These are phyloP conservation scores for Pichia rugopelliculosa DNA, from an alignment of 805 yeast genomes.

Conservation along the genomic window DNA sequence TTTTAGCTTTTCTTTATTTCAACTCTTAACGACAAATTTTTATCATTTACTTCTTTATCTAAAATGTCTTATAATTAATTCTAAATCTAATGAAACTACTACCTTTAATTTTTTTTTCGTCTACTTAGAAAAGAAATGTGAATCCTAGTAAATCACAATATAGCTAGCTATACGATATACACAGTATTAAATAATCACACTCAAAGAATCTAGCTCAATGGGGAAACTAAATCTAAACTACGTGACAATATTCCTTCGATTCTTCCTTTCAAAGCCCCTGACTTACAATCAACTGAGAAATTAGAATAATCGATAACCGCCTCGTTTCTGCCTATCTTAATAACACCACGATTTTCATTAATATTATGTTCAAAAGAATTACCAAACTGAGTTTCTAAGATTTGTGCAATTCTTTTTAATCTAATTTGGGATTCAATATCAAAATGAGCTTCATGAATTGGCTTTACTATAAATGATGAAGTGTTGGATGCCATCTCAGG, in stretches of 20 bases:
- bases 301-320: slow-evolving; percentile 63
- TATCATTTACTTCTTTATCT: no score
- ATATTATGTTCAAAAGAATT: slow-evolving; percentile 47
- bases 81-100: no score
- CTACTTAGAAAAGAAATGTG: background rate
- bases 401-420: slow-evolving; percentile 47
- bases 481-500: background rate
- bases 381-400: slow-evolving; percentile 85
- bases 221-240: slow-evolving; percentile 77
- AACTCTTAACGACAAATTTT: no score
- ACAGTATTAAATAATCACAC: background rate
- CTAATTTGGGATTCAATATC: slow-evolving; percentile 25
- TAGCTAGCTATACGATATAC: background rate
- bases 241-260: slow-evolving; percentile 73
- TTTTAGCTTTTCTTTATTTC: no score
- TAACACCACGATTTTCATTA: slow-evolving; percentile 41
- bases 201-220: no score
- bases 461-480: background rate
- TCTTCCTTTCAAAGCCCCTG: slow-evolving; percentile 72
- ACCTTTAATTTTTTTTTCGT: background rate
- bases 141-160: background rate
- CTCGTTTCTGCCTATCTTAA: slow-evolving; percentile 66
- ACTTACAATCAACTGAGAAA: slow-evolving; percentile 61
- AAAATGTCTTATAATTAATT: background rate
- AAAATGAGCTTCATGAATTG: slow-evolving; percentile 7